These are phyloP conservation scores for Primulina huaijiensis DNA, from an alignment of 257 asterid species.

Conservation along the genomic window DNA sequence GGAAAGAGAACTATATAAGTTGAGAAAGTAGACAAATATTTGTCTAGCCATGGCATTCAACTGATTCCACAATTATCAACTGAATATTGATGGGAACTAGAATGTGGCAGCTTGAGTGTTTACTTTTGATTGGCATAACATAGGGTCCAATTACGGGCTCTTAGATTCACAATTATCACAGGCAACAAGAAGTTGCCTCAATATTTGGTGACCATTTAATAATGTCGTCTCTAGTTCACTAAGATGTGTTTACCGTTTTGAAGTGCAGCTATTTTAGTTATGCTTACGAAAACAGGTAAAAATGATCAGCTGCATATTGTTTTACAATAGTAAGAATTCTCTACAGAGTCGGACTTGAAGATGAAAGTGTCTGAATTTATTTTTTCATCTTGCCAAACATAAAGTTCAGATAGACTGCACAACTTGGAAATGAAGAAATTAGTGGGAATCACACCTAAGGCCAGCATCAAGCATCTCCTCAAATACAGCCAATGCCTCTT, in stretches of 20 bases:
- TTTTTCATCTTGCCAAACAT: neutral
- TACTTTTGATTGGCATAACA: neutral
- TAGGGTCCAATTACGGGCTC: neutral
- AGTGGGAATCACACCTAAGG: slow-evolving; percentile 55
- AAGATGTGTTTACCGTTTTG: too few species aligned
- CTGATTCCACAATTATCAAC: neutral
- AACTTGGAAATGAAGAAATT: slow-evolving; percentile 13
- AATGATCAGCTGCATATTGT: too few species aligned
- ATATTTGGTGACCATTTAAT: too few species aligned
- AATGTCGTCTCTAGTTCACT: neutral
- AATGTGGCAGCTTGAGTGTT: neutral
- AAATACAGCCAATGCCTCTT: slow-evolving; percentile 93
- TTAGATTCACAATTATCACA: neutral
- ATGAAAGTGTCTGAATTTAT: neutral
- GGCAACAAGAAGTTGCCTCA: neutral
- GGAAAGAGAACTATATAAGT: slow-evolving; percentile 26
- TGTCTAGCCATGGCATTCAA: neutral
- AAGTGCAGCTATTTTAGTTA: too few species aligned
- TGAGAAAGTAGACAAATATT: neutral
- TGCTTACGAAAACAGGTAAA: neutral
- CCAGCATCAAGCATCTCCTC: slow-evolving; percentile 99
- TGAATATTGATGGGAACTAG: neutral
- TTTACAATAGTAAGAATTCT: neutral
- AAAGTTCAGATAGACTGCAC: neutral
- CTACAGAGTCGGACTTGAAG: neutral